A percentile compares a stretch with the other conserved stretches of the same genome.
Evolutionary conservation across 1,284 basidiomycete genomes (phyloP).

Genomic region (Fistulina hepatica): DNA sequence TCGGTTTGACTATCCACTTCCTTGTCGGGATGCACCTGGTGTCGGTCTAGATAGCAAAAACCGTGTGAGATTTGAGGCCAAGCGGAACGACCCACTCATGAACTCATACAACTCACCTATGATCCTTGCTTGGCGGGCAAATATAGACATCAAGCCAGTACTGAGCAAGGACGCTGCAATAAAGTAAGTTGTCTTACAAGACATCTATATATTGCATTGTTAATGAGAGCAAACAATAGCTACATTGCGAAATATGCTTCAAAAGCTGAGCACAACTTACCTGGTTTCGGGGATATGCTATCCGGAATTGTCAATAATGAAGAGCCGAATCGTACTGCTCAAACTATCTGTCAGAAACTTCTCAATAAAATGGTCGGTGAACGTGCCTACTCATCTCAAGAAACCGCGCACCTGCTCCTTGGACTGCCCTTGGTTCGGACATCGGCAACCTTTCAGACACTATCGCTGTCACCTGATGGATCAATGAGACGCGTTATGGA

Average conservation of each 20-base stretch:
- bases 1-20: slow-evolving; percentile 14
- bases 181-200: slow-evolving; percentile 8
- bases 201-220: neutral
- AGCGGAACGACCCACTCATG: slow-evolving; percentile 13
- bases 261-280: slow-evolving; percentile 12
- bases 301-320: slow-evolving; percentile 1
- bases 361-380: slow-evolving; percentile 17
- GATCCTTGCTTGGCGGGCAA: slow-evolving; percentile 16
- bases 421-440: slow-evolving; percentile 14
- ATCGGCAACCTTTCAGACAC: slow-evolving; percentile 10
- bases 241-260: slow-evolving; percentile 14
- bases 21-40: slow-evolving; percentile 2
- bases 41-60: slow-evolving; percentile 12
- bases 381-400: slow-evolving; percentile 14
- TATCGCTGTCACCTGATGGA: slow-evolving; percentile 5
- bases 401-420: slow-evolving; percentile 15
- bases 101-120: slow-evolving; percentile 13
- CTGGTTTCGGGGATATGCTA: slow-evolving; percentile 10
- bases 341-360: slow-evolving; percentile 13
- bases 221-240: slow-evolving; percentile 5
- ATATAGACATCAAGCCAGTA: slow-evolving; percentile 17
- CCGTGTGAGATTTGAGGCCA: slow-evolving; percentile 12
- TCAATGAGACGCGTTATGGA: slow-evolving; percentile 8
- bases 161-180: slow-evolving; percentile 15
- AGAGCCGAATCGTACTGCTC: neutral